phyloP scores from a whole-genome alignment of 2,329 filamentous ascomycete genomes.

The Phaeosphaeriaceae sp. region DNA sequence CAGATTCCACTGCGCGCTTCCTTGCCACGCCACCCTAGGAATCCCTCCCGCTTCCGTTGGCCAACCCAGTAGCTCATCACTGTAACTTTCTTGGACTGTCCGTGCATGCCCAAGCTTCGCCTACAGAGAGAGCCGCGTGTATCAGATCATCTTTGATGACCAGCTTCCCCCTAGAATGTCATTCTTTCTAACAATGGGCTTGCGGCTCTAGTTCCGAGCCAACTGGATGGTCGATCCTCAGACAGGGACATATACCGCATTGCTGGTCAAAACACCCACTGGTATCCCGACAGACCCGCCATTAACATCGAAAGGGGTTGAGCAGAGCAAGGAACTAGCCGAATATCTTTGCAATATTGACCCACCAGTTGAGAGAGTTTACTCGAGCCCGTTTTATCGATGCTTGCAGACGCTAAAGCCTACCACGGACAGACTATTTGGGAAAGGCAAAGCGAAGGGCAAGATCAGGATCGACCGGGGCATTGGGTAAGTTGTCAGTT shows the following conservation, averaged over 20 bases:
- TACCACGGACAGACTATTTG: conserved; percentile 43
- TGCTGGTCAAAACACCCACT: conserved; percentile 73
- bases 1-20: conserved; percentile 10
- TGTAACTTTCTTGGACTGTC: conserved; percentile 3
- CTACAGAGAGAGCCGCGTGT: conserved; percentile 8
- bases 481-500: conserved; percentile 52
- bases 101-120: conserved; percentile 14
- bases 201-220: conserved; percentile 71
- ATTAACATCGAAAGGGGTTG: conserved; percentile 83
- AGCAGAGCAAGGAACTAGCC: conserved; percentile 80
- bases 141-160: conserved; percentile 13
- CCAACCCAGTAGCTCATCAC: conserved; percentile 1
- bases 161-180: conserved; percentile 17
- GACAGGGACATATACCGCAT: conserved; percentile 78
- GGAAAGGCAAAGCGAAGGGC: conserved; percentile 38
- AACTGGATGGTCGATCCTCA: conserved; percentile 85
- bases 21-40: conserved; percentile 3
- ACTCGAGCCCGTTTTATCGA: conserved; percentile 59
- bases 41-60: conserved; percentile 11
- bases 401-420: conserved; percentile 50
- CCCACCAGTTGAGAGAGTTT: conserved; percentile 76
- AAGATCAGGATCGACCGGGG: conserved; percentile 61
- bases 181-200: conserved; percentile 25
- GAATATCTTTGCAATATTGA: conserved; percentile 66
- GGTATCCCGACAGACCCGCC: conserved; percentile 87